Evolutionary conservation across 2,329 filamentous ascomycete species (phyloP).

Genomic region (Herpotrichia juniperi): DNA sequence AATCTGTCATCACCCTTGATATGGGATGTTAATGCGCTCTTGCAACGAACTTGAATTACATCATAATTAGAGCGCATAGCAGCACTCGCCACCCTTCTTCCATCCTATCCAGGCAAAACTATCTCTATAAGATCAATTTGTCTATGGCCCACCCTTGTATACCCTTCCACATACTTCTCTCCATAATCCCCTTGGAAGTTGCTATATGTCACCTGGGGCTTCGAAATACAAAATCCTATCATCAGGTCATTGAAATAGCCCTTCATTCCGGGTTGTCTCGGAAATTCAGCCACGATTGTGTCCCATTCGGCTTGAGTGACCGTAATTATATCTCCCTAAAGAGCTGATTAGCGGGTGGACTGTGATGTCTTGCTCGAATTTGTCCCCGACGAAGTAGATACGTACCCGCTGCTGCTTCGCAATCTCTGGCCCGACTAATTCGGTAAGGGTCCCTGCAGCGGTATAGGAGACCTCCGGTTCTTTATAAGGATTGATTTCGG

Average conservation of each 20-base stretch:
- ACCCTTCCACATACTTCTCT: conserved; percentile 41
- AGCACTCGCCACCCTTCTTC: too few relatives aligned
- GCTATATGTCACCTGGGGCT: conserved; percentile 49
- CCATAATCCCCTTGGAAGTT: conserved; percentile 46
- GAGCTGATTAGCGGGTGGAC: background rate
- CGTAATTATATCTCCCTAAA: conserved; percentile 8
- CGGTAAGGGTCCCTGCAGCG: conserved; percentile 1
- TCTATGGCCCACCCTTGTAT: too few relatives aligned
- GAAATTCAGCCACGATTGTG: conserved; percentile 40
- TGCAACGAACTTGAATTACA: too few relatives aligned
- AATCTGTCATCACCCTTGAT: too few relatives aligned
- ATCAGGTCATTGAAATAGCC: conserved; percentile 45
- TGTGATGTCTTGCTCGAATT: too few relatives aligned
- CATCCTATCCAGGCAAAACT: too few relatives aligned
- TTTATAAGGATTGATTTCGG: conserved; percentile 47
- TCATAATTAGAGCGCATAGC: too few relatives aligned
- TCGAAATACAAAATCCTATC: conserved; percentile 48
- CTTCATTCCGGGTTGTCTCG: conserved; percentile 37
- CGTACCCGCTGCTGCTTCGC: background rate
- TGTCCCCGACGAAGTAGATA: background rate
- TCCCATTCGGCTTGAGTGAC: conserved; percentile 34
- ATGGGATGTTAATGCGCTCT: too few relatives aligned
- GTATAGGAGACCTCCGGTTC: conserved; percentile 7
- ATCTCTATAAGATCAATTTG: too few relatives aligned
- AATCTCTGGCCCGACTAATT: conserved; percentile 4